Conservation (phyloP, 495 filamentous ascomycete species). For the Sporormia fimetaria region DNA sequence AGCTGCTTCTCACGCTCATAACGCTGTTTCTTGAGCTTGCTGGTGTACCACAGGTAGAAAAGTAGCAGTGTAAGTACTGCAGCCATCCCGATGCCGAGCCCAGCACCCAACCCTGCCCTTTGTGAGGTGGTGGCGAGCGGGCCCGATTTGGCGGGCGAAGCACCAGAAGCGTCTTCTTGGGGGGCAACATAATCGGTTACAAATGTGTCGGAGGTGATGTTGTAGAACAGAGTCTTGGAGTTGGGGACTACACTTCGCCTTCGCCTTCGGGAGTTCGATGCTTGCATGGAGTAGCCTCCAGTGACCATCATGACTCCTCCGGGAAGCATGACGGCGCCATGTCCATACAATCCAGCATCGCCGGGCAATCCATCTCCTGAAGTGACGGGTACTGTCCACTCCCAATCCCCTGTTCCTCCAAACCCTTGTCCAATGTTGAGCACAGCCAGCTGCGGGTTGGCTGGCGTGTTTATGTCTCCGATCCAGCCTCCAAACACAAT, state of each 20-base stretch:
- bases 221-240: constrained; percentile 55
- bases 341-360: constrained; percentile 64
- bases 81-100: constrained; percentile 56
- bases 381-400: constrained; percentile 53
- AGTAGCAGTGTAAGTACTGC: constrained; percentile 41
- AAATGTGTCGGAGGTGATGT: constrained; percentile 66
- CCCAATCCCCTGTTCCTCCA: constrained; percentile 56
- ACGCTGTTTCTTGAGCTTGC: constrained; percentile 40
- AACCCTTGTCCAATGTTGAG: constrained; percentile 60
- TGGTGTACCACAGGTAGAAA: constrained; percentile 48
- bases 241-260: constrained; percentile 30
- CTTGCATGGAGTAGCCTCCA: constrained; percentile 64
- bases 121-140: constrained; percentile 33
- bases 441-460: constrained; percentile 67
- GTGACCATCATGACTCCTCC: constrained; percentile 84
- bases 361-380: constrained; percentile 35
- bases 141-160: constrained; percentile 10
- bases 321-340: constrained; percentile 71
- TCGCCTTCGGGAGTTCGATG: constrained; percentile 33
- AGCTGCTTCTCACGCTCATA: constrained; percentile 43
- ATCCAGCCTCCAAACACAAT: constrained; percentile 87
- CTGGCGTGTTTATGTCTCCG: constrained; percentile 60
- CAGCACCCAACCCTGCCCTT: constrained; percentile 60
- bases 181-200: constrained; percentile 55
- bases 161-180: constrained; percentile 6